Percentiles rank a stretch among this genome's conserved stretches.
Conservation (phyloP, 2,329 filamentous ascomycete genomes). For the Triangularia verruculosa region DNA sequence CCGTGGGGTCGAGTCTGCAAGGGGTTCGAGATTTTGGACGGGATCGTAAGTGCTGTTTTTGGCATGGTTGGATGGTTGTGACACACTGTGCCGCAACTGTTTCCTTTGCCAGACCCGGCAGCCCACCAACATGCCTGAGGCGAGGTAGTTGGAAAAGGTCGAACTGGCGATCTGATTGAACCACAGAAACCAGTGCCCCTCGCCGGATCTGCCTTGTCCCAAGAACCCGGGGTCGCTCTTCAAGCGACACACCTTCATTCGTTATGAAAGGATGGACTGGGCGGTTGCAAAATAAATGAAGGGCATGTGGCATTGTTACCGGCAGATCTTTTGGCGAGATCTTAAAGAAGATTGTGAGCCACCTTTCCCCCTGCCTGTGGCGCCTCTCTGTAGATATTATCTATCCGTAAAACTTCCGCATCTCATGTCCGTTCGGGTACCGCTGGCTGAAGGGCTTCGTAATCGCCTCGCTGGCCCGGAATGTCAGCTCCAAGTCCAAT, state of each 20-base stretch:
- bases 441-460: slow-evolving; percentile 12
- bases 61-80: slow-evolving; percentile 15
- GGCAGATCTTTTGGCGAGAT: neutral
- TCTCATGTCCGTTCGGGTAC: slow-evolving; percentile 3
- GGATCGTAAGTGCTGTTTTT: slow-evolving; percentile 18
- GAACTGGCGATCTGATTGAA: slow-evolving; percentile 8
- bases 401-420: slow-evolving; percentile 2
- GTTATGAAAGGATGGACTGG: slow-evolving; percentile 1
- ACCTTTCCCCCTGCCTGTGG: neutral
- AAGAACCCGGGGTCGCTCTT: neutral
- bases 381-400: neutral
- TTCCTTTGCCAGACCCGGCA: slow-evolving; percentile 12
- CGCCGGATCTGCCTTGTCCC: slow-evolving; percentile 14
- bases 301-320: neutral
- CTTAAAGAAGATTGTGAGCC: slow-evolving; percentile 11
- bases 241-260: neutral
- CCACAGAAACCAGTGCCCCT: slow-evolving; percentile 6
- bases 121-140: slow-evolving; percentile 12
- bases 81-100: slow-evolving; percentile 21
- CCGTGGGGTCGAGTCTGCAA: neutral
- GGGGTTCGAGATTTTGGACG: neutral
- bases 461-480: slow-evolving; percentile 6
- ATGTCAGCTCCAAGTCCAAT: slow-evolving; percentile 24
- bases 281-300: slow-evolving; percentile 8
- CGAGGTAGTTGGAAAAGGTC: neutral